These are phyloP conservation scores for Microascus cirrosus DNA, from an alignment of 2,329 filamentous ascomycete species.

Conservation along the genomic window DNA sequence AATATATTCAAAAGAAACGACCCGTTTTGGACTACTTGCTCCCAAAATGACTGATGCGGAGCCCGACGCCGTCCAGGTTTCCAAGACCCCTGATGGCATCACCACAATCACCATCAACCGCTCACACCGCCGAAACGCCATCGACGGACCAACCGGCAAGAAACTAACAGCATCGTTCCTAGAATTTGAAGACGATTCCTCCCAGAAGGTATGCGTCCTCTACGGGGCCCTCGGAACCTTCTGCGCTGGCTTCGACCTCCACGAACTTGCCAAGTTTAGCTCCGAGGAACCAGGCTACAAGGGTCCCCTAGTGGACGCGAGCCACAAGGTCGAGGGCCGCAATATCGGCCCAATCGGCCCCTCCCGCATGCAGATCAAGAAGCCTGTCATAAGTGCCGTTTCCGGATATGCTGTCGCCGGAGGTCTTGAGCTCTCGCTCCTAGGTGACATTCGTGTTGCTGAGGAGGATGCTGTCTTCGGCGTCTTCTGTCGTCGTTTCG, in stretches of 20 bases:
- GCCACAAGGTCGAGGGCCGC: no score
- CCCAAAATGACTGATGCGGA: constrained; percentile 7
- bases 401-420: no score
- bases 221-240: constrained; percentile 33
- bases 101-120: constrained; percentile 44
- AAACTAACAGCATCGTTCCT: constrained; percentile 18
- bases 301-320: no score
- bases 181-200: neutral
- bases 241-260: constrained; percentile 41
- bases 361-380: no score
- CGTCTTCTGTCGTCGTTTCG: constrained; percentile 39
- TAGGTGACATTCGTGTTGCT: constrained; percentile 40
- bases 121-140: constrained; percentile 36
- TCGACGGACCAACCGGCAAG: constrained; percentile 33
- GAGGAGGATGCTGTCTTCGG: constrained; percentile 43
- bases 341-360: no score
- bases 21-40: no score
- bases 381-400: no score
- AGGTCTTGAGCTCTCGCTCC: constrained; percentile 36
- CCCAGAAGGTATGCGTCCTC: constrained; percentile 41
- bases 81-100: constrained; percentile 25
- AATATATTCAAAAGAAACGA: no score
- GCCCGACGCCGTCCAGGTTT: constrained; percentile 9
- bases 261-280: constrained; percentile 25
- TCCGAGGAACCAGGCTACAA: no score